phyloP scores from a whole-genome alignment of 139 green algal species.

The Monoraphidium neglectum region DNA sequence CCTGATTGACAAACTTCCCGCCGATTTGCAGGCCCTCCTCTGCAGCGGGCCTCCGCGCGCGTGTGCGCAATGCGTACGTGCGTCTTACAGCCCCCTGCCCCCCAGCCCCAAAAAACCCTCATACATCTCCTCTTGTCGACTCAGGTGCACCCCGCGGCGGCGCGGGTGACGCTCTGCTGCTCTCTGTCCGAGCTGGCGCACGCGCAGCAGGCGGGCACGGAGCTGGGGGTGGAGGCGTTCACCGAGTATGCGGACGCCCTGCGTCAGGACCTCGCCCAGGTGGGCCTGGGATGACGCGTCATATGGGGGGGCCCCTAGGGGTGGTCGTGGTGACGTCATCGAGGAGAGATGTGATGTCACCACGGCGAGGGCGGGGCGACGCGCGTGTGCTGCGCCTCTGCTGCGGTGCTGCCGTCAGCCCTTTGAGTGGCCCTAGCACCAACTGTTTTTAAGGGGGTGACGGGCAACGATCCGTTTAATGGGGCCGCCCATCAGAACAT shows the following conservation, averaged over 20 bases:
- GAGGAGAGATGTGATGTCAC: no score
- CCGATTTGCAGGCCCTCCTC: neutral
- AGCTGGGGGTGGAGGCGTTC: slow-evolving; percentile 51
- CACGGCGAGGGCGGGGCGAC: no score
- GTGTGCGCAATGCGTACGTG: neutral
- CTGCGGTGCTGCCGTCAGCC: no score
- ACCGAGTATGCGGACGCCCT: slow-evolving; percentile 46
- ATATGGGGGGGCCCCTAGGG: no score
- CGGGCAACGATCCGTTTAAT: no score
- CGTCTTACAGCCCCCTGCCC: neutral
- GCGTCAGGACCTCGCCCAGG: slow-evolving; percentile 17
- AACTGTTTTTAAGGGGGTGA: no score
- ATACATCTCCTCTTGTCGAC: neutral
- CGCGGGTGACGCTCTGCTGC: slow-evolving; percentile 35
- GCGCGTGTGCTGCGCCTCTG: no score
- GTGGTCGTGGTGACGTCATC: no score
- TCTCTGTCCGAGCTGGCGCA: slow-evolving; percentile 53
- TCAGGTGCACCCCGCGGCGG: slow-evolving; percentile 39
- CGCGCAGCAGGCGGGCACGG: slow-evolving; percentile 28
- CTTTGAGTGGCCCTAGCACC: no score
- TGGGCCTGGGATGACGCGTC: no score
- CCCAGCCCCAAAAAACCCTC: neutral
- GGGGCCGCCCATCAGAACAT: no score
- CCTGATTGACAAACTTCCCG: neutral
- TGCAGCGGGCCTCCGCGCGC: neutral